Evolutionary conservation across 2,329 filamentous ascomycete species (phyloP), one percentile per base, ranked within the genome.

Genomic region (Colletotrichum paranaense): DNA sequence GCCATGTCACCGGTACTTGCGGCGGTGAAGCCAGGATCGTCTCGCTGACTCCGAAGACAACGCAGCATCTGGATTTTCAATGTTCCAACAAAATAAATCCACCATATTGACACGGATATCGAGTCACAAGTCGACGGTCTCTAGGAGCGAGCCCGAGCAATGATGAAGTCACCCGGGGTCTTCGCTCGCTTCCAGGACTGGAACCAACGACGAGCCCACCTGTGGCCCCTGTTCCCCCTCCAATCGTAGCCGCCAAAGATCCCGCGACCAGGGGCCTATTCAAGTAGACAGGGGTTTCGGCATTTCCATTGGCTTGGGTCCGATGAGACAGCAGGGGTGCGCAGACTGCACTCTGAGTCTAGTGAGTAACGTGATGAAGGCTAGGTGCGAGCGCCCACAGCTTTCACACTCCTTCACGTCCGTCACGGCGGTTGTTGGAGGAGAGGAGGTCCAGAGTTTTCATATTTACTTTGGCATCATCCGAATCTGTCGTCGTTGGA

Each of bases 201-300:
- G 28, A 26, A 46, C 35, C 59, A 66, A 66, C 32, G 55, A 12
- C 30, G 28, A 35, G 24, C 26, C 52, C 64, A 57, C 28, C 58
- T 30, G 16, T 35, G 28, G 24, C 42, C 72, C 72, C 62, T 72
- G 72, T 63, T 62, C 6, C 74, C 76, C 77, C 75, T 76, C 79
- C 80, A 81, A 81, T 80, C 76, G 78, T 78, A 81, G 79, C 78
- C 80, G 80, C 80, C 80, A 79, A 77, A 76, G 74, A 69, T 74
- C 72, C 75, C 60, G 68, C 70, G 75, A 79, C 79, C 76, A 73
- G 80, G 81, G 65, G 67, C 59, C 53, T 46, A 68, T 76, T 78
- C 75, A 75, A 69, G 57, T 70, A 75, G 62, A 73, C 81, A 82
- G 74, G 81, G 82, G 77, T 78, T 78, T 78, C 62, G n/a, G 35